These are phyloP conservation scores for Austroboletus sp. DNA, from an alignment of 1,284 basidiomycete genomes.

Conservation along the genomic window DNA sequence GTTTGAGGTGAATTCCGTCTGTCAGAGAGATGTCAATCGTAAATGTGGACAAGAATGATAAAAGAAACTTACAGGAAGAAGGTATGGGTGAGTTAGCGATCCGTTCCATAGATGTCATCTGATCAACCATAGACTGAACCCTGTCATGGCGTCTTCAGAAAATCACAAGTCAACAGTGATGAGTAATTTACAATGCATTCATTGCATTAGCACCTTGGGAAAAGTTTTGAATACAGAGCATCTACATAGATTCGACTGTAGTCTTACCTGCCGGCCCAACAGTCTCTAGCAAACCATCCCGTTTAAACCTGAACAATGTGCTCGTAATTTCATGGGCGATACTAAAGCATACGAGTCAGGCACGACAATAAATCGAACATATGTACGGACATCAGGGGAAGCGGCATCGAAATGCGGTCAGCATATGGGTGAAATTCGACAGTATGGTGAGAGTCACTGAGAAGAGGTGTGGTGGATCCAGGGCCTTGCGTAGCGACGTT, in stretches of 20 bases:
- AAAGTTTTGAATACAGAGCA: not conserved
- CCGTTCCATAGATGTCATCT: constrained; percentile 79
- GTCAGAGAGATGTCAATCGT: constrained; percentile 3
- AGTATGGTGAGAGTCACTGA: constrained; percentile 48
- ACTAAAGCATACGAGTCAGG: constrained; percentile 30
- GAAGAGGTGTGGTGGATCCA: constrained; percentile 50
- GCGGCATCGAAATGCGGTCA: constrained; percentile 53
- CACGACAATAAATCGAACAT: not conserved
- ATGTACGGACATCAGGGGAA: constrained; percentile 62
- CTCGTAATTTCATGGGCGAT: constrained; percentile 75
- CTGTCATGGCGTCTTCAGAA: constrained; percentile 34
- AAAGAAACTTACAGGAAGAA: constrained; percentile 50
- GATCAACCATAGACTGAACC: constrained; percentile 73
- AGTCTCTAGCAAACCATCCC: constrained; percentile 73
- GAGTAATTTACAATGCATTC: constrained; percentile 48
- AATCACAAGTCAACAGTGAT: not conserved
- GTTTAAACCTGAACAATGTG: constrained; percentile 64
- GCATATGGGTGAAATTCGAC: constrained; percentile 56
- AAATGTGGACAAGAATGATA: not conserved
- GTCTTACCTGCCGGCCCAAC: constrained; percentile 72
- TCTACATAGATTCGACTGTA: not conserved
- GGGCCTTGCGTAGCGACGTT: constrained; percentile 31
- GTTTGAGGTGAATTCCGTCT: constrained; percentile 87
- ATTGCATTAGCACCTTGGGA: constrained; percentile 66
- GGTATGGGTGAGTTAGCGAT: constrained; percentile 81